These are phyloP conservation scores for Blastocystis sp. DNA, from an alignment of 352 stramenopile genomes.

Conservation along the genomic window DNA sequence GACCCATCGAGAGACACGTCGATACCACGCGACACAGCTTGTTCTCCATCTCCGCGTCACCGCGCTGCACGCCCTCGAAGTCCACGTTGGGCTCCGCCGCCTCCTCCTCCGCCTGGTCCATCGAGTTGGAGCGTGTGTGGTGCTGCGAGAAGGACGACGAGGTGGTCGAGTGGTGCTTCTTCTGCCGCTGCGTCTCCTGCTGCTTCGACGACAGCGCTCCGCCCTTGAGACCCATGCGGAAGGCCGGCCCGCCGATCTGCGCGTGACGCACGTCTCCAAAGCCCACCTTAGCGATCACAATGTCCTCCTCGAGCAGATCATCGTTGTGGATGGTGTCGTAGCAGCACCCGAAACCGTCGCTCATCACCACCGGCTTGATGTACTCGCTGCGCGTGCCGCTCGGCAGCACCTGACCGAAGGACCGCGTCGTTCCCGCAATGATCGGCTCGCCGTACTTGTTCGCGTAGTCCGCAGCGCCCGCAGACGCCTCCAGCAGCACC, in stretches of 20 bases:
- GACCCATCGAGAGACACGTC: conserved; percentile 87
- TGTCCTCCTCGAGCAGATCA: conserved; percentile 79
- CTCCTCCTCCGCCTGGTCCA: background rate
- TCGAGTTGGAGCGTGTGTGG: background rate
- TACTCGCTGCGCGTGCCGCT: conserved; percentile 90
- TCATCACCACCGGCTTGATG: conserved; percentile 99
- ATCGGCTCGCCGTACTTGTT: conserved; percentile 99
- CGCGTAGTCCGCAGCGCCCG: conserved; percentile 95
- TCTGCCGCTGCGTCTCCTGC: conserved; percentile 66
- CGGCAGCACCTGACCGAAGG: conserved; percentile 86
- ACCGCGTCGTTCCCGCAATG: conserved; percentile 87
- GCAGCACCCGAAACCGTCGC: conserved; percentile 85
- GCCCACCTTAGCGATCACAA: conserved; percentile 86
- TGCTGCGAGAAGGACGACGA: background rate
- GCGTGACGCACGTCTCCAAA: background rate
- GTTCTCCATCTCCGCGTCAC: conserved; percentile 98
- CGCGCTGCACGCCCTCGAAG: conserved; percentile 96
- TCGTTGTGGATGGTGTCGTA: conserved; percentile 83
- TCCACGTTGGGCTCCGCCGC: conserved; percentile 82
- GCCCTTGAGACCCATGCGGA: conserved; percentile 95
- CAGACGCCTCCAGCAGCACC: conserved; percentile 88
- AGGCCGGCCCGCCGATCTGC: conserved; percentile 83
- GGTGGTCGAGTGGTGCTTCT: conserved; percentile 33
- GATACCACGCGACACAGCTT: conserved; percentile 96
- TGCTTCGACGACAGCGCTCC: conserved; percentile 87